Percentiles rank a stretch among this genome's conserved stretches.
Conservation (phyloP, 352 stramenopile genomes). For the Halophytophthora polymorphica region DNA sequence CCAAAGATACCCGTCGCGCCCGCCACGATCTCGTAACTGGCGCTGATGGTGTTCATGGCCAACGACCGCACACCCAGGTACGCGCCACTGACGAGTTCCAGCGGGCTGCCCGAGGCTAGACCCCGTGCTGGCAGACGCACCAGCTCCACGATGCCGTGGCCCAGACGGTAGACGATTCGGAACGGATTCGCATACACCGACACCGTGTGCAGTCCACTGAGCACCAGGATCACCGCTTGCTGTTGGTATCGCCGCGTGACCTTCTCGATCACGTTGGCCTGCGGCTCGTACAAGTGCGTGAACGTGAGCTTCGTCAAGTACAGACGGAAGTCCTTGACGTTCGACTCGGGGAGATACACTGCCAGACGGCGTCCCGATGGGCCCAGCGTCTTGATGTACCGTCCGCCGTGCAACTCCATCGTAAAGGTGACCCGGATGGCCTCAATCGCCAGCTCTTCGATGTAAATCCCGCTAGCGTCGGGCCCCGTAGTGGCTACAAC, state of each 20-base stretch:
- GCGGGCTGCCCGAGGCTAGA: slow-evolving; percentile 73
- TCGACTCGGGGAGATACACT: slow-evolving; percentile 85
- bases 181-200: slow-evolving; percentile 88
- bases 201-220: slow-evolving; percentile 82
- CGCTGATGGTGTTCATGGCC: slow-evolving; percentile 88
- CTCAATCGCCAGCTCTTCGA: slow-evolving; percentile 85
- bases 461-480: slow-evolving; percentile 71
- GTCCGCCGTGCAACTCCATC: slow-evolving; percentile 82
- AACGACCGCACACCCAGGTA: slow-evolving; percentile 84
- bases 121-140: slow-evolving; percentile 74
- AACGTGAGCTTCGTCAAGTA: slow-evolving; percentile 84
- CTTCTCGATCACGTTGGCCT: slow-evolving; percentile 71
- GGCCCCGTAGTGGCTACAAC: slow-evolving; percentile 13
- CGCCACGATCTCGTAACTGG: slow-evolving; percentile 85
- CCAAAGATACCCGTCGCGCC: slow-evolving; percentile 72
- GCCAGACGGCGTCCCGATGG: slow-evolving; percentile 67
- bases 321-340: slow-evolving; percentile 86
- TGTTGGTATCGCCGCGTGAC: slow-evolving; percentile 80
- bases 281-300: slow-evolving; percentile 78
- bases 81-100: slow-evolving; percentile 79
- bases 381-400: slow-evolving; percentile 82
- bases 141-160: slow-evolving; percentile 79
- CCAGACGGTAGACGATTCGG: slow-evolving; percentile 82
- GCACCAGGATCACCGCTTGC: slow-evolving; percentile 80
- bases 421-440: slow-evolving; percentile 83